Percentiles rank a stretch among this genome's conserved stretches.
Evolutionary conservation across 1,284 basidiomycete species (phyloP).

Genomic region (Marasmius fiardii): DNA sequence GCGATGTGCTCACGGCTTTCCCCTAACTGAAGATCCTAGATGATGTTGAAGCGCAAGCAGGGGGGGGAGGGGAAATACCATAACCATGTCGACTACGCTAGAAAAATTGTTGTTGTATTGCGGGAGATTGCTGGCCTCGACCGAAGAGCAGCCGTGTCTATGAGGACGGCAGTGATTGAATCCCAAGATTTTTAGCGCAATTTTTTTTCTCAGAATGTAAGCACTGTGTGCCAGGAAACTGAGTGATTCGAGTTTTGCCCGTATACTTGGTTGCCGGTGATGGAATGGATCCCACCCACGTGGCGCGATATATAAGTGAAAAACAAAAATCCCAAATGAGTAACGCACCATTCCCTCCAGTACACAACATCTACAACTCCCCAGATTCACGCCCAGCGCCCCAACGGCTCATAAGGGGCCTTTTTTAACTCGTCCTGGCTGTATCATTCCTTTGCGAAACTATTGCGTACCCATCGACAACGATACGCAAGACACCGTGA

Average conservation of each 20-base stretch:
- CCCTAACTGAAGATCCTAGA: background rate
- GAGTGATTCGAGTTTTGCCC: background rate
- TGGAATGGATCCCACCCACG: background rate
- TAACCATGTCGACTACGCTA: background rate
- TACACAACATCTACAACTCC: background rate
- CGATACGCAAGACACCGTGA: background rate
- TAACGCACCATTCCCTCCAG: background rate
- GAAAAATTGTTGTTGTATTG: background rate
- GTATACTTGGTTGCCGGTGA: constrained; percentile 1
- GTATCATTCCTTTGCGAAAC: background rate
- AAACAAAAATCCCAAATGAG: background rate
- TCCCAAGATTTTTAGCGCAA: background rate
- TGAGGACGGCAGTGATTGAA: background rate
- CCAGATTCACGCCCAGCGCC: background rate
- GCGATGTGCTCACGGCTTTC: background rate
- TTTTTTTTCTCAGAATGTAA: background rate
- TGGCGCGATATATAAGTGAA: background rate
- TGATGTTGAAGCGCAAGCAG: no score
- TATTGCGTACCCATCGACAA: background rate
- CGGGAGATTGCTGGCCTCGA: background rate
- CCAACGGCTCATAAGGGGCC: background rate
- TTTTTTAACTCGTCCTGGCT: background rate
- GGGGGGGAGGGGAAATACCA: no score
- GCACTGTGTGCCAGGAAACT: background rate
- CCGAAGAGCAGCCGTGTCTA: background rate